Conservation (phyloP, 163 green algal genomes). For the Picocystis sp. region DNA sequence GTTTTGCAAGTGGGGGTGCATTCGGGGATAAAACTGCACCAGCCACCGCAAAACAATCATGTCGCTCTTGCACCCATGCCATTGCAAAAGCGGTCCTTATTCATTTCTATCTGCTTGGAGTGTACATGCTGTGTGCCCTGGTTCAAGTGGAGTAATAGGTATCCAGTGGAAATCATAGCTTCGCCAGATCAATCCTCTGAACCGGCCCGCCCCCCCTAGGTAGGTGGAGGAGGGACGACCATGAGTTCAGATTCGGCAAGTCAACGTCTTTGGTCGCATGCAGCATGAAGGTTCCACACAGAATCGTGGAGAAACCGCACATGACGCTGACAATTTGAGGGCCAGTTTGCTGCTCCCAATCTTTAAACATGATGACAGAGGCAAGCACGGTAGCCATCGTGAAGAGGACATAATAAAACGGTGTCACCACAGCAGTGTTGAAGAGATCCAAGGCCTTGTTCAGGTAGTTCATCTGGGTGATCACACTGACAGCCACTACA, state of each 20-base stretch:
- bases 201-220: too few relatives aligned
- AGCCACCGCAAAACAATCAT: too few relatives aligned
- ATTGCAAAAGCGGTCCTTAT: too few relatives aligned
- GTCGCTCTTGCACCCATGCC: too few relatives aligned
- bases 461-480: constrained; percentile 96
- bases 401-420: constrained; percentile 99
- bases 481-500: constrained; percentile 62
- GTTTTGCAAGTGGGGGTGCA: too few relatives aligned
- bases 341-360: constrained; percentile 37
- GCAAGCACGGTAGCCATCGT: constrained; percentile 81
- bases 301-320: constrained; percentile 83
- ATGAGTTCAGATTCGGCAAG: constrained; percentile 2
- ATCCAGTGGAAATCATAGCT: too few relatives aligned
- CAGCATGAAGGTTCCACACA: constrained; percentile 86
- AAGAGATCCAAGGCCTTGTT: constrained; percentile 95
- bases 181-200: too few relatives aligned
- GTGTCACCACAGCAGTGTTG: constrained; percentile 92
- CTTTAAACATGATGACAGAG: constrained; percentile 77
- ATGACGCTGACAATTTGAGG: constrained; percentile 48
- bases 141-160: too few relatives aligned
- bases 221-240: too few relatives aligned
- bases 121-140: too few relatives aligned
- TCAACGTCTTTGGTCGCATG: constrained; percentile 68
- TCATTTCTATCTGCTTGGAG: too few relatives aligned
- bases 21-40: too few relatives aligned